phyloP scores from a whole-genome alignment of 352 stramenopile species.

The Lagenidium sp. region DNA sequence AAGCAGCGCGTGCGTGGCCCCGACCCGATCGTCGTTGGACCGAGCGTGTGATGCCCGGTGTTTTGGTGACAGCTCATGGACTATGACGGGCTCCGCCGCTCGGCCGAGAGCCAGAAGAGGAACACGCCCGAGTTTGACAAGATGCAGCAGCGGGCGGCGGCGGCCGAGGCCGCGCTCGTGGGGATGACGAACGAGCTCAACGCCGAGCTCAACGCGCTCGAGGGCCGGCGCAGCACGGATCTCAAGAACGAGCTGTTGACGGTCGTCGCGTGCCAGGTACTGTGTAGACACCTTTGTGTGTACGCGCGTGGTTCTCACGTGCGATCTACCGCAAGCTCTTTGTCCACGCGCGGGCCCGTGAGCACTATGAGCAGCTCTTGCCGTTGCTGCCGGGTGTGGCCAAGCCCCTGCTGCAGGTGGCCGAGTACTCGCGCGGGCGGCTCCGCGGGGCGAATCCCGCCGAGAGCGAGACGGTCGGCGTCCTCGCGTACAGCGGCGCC shows the following conservation, averaged over 20 bases:
- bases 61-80: constrained; percentile 41
- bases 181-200: constrained; percentile 55
- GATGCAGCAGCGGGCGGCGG: constrained; percentile 43
- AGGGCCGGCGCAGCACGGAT: constrained; percentile 43
- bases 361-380: constrained; percentile 70
- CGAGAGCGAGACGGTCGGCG: constrained; percentile 30
- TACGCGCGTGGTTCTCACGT: too few relatives aligned
- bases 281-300: too few relatives aligned
- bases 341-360: constrained; percentile 41
- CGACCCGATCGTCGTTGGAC: too few relatives aligned
- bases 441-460: constrained; percentile 40
- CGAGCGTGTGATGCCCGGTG: too few relatives aligned
- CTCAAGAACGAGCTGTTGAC: constrained; percentile 78
- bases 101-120: constrained; percentile 46
- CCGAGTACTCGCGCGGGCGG: constrained; percentile 35
- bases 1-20: constrained; percentile 16
- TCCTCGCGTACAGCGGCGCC: constrained; percentile 44
- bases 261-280: constrained; percentile 50
- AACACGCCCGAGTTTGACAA: constrained; percentile 61
- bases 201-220: constrained; percentile 46
- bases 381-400: constrained; percentile 56
- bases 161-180: constrained; percentile 34
- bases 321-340: too few relatives aligned
- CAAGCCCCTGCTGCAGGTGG: constrained; percentile 45
- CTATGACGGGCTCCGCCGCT: constrained; percentile 61